Base-by-base conservation (phyloP, 164 flowering plant species). In the Tinospora cordifolia region DNA sequence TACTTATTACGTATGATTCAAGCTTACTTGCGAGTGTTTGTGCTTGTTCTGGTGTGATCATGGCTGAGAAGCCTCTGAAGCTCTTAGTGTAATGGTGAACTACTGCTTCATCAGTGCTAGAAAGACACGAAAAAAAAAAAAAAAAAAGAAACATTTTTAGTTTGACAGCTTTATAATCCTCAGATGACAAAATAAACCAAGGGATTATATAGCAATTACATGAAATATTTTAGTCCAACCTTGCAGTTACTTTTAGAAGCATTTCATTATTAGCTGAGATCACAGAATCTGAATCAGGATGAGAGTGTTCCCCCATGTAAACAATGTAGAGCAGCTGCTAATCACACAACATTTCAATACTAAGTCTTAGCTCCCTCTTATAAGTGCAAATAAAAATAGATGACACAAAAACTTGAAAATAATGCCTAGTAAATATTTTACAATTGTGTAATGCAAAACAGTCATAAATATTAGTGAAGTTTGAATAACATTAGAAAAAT, bases 41-140 rank as follows among this genome's bases (percentile, higher is more conserved):
- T 26, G 74, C 79, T 69, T 86, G 87, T 57, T 77, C 72, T 1
- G 79, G 69, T 10, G 82, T 85, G 21, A 88, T 81, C 66, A 77
- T 75, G 22, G 82, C 90, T 0, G 80, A 84, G 63, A 88, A 86
- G 1, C 88, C 92, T 63, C 80, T 82, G 62, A 88, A 86, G 65
- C 86, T 86, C 74, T 81, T 88, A 40, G 70, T 74, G 79, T 80
- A 86, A 67, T 86, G 86, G 41, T 69, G 70, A 63, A 84, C 71
- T 9, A 75, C 68, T 19, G 76, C 77, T 8, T 30, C 38, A 6
- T 67, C 19, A 14, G 62, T 26, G 58, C 81, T 75, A 62, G 64
- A 17, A 36, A 57, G 15, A 60, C 30, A 59, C 59, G 8, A 7
- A 24, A 68, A n/a, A 40, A 51, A 10, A 14, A 3, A 4, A 51